Evolutionary conservation across 306 rosid species (phyloP), one percentile per base, ranked within the genome.

Genomic region (Sesbania bispinosa): DNA sequence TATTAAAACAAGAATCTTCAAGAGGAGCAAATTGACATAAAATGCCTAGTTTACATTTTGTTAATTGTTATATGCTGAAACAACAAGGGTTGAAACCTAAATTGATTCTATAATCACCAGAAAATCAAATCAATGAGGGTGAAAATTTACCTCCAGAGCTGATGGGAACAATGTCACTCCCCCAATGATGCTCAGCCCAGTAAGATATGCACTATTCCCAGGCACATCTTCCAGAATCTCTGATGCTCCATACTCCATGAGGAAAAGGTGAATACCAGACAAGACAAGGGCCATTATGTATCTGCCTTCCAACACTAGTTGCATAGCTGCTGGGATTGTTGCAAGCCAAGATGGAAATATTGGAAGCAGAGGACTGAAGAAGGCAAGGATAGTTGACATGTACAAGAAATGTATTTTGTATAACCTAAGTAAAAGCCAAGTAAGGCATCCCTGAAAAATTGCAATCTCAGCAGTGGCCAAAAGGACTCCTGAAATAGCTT

Each of bases 91-190:
- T 20, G 32, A 18, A 71, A 33, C 35, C 35, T 29, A 24, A 74
- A 32, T 23, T 57, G 47, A 45, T 43, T 14, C 19, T 8, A 27
- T 47, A 33, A 60, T 50, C 27, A 69, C 63, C 42, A 21, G 19
- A 53, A 42, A 30, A 64, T 20, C 21, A 74, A 67, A 53, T 50
- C 61, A 66, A 47, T 58, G 50, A 54, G 50, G 58, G 16, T 59
- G 58, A 13, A 24, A 36, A 27, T 30, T 51, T 75, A 94, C 99
- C 99, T 94, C 99, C 2, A 94, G 50, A 14, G 97, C 96, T 6
- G 97, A 94, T 30, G 95, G 89, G 74, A 94, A 94, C 83, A 94
- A 83, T 33, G 99, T 88, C 95, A 94, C 82, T 79, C 99, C 99
- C 61, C 99, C 99, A 75, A 94, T 77, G 85, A 94, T 91, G 86